These are phyloP conservation scores for Beauveria sp. DNA, from an alignment of 2,329 filamentous ascomycete genomes.

Conservation along the genomic window DNA sequence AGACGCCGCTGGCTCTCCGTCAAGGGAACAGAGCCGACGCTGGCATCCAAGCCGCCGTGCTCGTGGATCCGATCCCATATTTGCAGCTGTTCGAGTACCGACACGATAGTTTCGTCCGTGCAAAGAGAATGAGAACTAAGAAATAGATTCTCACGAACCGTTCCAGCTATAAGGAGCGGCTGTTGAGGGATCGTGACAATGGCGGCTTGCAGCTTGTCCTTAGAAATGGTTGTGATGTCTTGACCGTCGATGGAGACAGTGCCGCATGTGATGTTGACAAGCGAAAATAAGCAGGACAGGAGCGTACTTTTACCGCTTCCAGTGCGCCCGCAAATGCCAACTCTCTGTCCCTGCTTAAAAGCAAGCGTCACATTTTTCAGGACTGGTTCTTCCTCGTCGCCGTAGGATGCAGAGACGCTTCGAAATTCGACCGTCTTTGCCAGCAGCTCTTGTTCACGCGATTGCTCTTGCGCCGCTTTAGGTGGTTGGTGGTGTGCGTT, in stretches of 20 bases:
- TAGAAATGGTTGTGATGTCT: not conserved
- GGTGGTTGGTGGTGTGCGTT: not conserved
- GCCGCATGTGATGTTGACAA: slow-evolving; percentile 1
- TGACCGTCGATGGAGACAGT: not conserved
- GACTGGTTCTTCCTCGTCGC: not conserved
- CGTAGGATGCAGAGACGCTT: not conserved
- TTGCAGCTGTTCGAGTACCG: not conserved
- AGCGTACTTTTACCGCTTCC: slow-evolving; percentile 1
- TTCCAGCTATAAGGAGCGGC: not conserved
- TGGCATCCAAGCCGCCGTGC: not conserved
- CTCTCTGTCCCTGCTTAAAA: not conserved
- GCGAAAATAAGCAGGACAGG: not conserved
- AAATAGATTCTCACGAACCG: not conserved
- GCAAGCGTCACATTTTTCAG: not conserved
- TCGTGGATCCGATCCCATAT: not conserved
- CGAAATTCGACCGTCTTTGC: not conserved
- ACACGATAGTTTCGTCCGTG: not conserved
- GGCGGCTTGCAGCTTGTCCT: not conserved
- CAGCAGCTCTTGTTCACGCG: not conserved
- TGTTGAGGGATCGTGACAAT: not conserved
- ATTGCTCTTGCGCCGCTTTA: not conserved
- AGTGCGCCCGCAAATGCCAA: slow-evolving; percentile 1
- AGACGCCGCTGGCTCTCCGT: not conserved
- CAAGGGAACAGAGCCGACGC: not conserved
- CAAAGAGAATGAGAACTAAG: not conserved